These are phyloP conservation scores for Suillus plorans DNA, from an alignment of 768 basidiomycete species.

Conservation along the genomic window DNA sequence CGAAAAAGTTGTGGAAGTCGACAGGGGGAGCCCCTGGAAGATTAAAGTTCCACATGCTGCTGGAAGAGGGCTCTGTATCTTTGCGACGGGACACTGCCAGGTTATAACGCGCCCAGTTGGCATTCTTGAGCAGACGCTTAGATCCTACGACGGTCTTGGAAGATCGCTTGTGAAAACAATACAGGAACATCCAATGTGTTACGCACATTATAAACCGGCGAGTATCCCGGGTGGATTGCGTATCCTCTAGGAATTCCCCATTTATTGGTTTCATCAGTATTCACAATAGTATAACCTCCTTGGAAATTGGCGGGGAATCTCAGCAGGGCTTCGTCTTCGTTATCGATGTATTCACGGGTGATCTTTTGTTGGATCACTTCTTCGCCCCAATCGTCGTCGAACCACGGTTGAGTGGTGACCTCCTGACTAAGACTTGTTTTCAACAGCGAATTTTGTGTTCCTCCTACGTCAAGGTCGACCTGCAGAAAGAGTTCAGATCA, in stretches of 20 bases:
- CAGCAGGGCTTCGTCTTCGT: constrained; percentile 51
- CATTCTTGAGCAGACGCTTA: constrained; percentile 59
- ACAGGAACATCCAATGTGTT: background rate
- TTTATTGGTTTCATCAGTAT: constrained; percentile 48
- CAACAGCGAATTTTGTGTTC: constrained; percentile 56
- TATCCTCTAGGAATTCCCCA: constrained; percentile 64
- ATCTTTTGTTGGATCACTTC: constrained; percentile 56
- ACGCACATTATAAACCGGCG: constrained; percentile 49
- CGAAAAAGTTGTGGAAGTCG: constrained; percentile 62
- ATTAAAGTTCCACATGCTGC: constrained; percentile 63
- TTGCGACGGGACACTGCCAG: constrained; percentile 59
- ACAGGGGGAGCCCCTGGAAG: constrained; percentile 55
- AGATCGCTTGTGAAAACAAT: background rate
- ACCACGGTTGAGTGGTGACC: constrained; percentile 51
- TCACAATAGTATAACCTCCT: constrained; percentile 57
- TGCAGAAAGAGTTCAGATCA: constrained; percentile 19
- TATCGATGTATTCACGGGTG: constrained; percentile 45
- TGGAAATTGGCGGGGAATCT: constrained; percentile 56
- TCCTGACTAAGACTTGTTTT: constrained; percentile 51
- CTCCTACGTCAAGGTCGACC: constrained; percentile 66
- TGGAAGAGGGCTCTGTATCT: constrained; percentile 59
- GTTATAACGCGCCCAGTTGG: constrained; percentile 67
- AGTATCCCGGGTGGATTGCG: constrained; percentile 59
- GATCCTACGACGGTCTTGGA: constrained; percentile 54
- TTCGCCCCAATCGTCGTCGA: constrained; percentile 56